phyloP scores from a whole-genome alignment of 2,329 filamentous ascomycete species.

The Sphaerulina vaccinii region DNA sequence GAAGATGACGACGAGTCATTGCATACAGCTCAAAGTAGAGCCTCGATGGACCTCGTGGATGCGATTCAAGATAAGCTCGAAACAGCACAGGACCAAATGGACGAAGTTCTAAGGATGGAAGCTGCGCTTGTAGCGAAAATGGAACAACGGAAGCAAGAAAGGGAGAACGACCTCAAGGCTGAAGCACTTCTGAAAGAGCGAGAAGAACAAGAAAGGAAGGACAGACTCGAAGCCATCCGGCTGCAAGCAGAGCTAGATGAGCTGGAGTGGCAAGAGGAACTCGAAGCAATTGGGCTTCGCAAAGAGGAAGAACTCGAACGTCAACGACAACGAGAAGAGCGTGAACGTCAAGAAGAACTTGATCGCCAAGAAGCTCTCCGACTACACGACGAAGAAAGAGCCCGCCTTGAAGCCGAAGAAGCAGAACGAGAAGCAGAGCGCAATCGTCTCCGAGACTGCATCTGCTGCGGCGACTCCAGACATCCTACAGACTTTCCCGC shows the following conservation, averaged over 20 bases:
- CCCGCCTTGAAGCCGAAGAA: conserved; percentile 15
- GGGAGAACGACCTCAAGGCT: conserved; percentile 7
- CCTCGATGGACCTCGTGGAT: not conserved
- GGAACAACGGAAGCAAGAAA: conserved; percentile 10
- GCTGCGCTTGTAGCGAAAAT: conserved; percentile 6
- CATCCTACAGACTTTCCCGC: conserved; percentile 36
- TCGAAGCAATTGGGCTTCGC: conserved; percentile 11
- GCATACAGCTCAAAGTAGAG: conserved; percentile 16
- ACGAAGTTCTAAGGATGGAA: conserved; percentile 7
- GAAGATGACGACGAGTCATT: conserved; percentile 2
- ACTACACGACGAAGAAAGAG: conserved; percentile 18
- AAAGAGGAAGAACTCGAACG: conserved; percentile 12
- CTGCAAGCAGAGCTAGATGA: conserved; percentile 10
- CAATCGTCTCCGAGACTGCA: conserved; percentile 32
- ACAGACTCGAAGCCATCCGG: conserved; percentile 3
- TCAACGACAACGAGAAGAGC: conserved; percentile 6
- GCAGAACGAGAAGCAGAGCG: conserved; percentile 19
- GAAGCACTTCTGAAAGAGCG: conserved; percentile 13
- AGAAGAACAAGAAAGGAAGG: not conserved
- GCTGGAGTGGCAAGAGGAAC: conserved; percentile 1
- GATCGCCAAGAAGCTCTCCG: conserved; percentile 12
- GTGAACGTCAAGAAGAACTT: conserved; percentile 9
- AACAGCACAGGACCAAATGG: not conserved
- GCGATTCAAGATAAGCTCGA: not conserved
- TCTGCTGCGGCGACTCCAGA: conserved; percentile 39